phyloP scores from a whole-genome alignment of 192 early-diverging fungal species.

The Kickxella alabastrina region DNA sequence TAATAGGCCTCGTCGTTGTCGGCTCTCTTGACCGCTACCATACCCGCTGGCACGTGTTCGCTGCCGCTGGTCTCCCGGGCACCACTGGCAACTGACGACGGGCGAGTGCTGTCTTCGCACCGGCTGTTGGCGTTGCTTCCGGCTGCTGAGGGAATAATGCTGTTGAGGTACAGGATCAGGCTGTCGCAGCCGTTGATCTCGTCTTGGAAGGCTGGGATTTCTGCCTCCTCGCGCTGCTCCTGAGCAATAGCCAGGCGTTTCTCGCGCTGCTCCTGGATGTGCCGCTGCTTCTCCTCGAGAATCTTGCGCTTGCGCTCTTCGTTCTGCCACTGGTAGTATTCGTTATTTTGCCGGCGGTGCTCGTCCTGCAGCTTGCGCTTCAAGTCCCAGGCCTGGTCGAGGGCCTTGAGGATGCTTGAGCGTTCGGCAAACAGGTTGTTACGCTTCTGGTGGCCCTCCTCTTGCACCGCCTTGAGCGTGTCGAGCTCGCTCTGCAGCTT shows the following conservation, averaged over 20 bases:
- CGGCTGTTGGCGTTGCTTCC: slow-evolving; percentile 16
- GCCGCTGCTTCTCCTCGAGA: slow-evolving; percentile 60
- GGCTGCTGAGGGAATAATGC: slow-evolving; percentile 21
- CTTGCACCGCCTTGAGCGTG: slow-evolving; percentile 58
- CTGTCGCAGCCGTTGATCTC: slow-evolving; percentile 83
- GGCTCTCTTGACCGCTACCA: slow-evolving; percentile 71
- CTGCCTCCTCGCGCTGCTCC: slow-evolving; percentile 79
- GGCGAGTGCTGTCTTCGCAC: slow-evolving; percentile 30
- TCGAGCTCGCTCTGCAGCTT: slow-evolving; percentile 69
- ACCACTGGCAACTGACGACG: slow-evolving; percentile 41
- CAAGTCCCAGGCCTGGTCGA: slow-evolving; percentile 67
- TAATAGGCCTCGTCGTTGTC: slow-evolving; percentile 75
- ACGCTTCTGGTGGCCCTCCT: slow-evolving; percentile 60
- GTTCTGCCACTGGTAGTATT: slow-evolving; percentile 68
- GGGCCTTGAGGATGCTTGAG: slow-evolving; percentile 61
- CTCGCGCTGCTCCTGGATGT: slow-evolving; percentile 63
- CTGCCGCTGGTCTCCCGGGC: slow-evolving; percentile 58
- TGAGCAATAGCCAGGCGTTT: slow-evolving; percentile 66
- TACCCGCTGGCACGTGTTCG: slow-evolving; percentile 68
- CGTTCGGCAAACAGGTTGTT: slow-evolving; percentile 68
- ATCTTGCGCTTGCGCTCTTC: slow-evolving; percentile 63
- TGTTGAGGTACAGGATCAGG: slow-evolving; percentile 70
- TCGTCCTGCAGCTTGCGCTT: slow-evolving; percentile 66
- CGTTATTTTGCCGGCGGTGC: slow-evolving; percentile 68
- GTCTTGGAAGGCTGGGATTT: slow-evolving; percentile 78